phyloP scores from a whole-genome alignment of 148 eudicot genomes.

The Rhododendron ferrugineum region DNA sequence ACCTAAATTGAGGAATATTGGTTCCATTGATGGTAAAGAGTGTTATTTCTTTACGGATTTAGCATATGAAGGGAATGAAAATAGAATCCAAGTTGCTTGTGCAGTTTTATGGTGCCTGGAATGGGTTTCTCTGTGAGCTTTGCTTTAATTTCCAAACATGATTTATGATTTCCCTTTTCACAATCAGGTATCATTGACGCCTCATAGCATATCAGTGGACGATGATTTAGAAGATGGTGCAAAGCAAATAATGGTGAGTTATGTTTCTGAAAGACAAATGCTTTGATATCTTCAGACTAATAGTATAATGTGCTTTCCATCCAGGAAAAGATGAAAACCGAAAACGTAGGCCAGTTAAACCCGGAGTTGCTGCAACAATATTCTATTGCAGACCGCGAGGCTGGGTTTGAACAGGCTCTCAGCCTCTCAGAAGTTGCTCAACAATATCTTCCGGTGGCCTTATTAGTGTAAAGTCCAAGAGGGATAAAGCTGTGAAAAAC shows the following conservation, averaged over 20 bases:
- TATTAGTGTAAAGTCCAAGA: conserved; percentile 2
- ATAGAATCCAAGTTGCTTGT: background rate
- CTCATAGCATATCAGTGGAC: conserved; percentile 10
- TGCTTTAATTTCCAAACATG: background rate
- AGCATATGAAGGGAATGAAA: background rate
- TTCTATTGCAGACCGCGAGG: conserved; percentile 3
- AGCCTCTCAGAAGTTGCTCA: conserved; percentile 6
- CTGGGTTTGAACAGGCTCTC: conserved; percentile 11
- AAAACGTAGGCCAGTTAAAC: background rate
- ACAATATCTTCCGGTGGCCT: conserved; percentile 9
- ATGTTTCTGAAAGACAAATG: background rate
- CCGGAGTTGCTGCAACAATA: conserved; percentile 3
- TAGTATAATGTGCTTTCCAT: background rate
- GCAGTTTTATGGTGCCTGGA: background rate
- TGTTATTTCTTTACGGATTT: background rate
- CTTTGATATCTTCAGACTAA: background rate
- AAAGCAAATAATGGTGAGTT: conserved; percentile 11
- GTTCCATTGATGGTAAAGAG: background rate
- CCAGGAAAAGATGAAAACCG: conserved; percentile 3
- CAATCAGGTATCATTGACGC: conserved; percentile 10
- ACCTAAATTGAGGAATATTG: background rate
- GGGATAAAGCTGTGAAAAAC: background rate
- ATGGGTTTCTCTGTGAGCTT: background rate
- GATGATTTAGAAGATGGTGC: conserved; percentile 16
- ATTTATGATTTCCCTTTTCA: background rate